A percentile compares a stretch with the other conserved stretches of the same genome.
These are phyloP conservation scores for Amanita fuliginea DNA, from an alignment of 768 basidiomycete genomes.

Conservation along the genomic window DNA sequence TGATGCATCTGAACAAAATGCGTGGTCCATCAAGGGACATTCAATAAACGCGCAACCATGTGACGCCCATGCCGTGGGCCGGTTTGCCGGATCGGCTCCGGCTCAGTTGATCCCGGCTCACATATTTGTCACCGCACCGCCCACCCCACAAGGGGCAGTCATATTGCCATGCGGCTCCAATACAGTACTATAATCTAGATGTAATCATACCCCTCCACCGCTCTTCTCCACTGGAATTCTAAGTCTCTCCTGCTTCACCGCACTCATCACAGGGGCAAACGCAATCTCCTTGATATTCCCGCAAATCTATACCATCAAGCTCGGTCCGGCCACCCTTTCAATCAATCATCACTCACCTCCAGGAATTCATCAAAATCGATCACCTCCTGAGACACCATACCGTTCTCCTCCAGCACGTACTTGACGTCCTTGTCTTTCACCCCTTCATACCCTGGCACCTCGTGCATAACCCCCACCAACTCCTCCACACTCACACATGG, in stretches of 20 bases:
- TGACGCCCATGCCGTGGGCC: no score
- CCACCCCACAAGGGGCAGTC: no score
- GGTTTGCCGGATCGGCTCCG: no score
- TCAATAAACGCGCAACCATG: no score
- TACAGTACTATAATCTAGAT: neutral
- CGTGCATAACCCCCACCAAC: conserved; percentile 31
- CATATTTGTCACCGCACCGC: no score
- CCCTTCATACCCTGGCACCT: conserved; percentile 47
- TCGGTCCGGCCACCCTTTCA: neutral
- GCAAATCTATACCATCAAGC: conserved; percentile 40
- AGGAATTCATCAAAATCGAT: conserved; percentile 82
- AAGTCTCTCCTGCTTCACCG: conserved; percentile 15
- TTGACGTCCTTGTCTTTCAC: conserved; percentile 53
- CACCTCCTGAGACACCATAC: conserved; percentile 41
- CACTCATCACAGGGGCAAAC: conserved; percentile 22
- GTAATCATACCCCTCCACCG: conserved; percentile 36
- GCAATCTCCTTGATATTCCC: conserved; percentile 61
- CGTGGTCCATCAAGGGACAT: no score
- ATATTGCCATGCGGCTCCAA: no score
- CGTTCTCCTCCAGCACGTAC: conserved; percentile 71
- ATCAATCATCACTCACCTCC: conserved; percentile 42
- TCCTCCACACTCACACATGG: conserved; percentile 23
- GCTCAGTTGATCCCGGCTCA: no score
- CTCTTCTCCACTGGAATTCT: conserved; percentile 46
- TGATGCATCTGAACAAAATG: no score